These are phyloP conservation scores for Trichocomaceae sp. DNA, from an alignment of 2,329 filamentous ascomycete genomes.

Conservation along the genomic window DNA sequence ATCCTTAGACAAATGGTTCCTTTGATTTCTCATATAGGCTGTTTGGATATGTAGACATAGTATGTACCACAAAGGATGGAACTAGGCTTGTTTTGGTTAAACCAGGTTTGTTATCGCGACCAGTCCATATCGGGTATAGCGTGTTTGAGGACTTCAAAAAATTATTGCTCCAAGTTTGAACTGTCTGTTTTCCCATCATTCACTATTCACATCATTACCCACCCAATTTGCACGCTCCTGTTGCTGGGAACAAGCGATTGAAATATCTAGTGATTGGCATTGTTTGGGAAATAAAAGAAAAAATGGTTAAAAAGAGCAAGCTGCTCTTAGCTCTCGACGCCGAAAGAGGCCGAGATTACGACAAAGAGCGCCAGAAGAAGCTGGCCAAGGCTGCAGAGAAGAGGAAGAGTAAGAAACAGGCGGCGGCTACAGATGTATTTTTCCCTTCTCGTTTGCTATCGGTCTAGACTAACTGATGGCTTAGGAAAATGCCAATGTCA, in stretches of 20 bases:
- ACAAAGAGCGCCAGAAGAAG: conserved; percentile 71
- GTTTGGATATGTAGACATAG: too few species aligned
- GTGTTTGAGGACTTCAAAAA: conserved; percentile 2
- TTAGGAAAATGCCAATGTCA: conserved; percentile 5
- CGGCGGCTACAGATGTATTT: conserved; percentile 7
- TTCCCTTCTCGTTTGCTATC: not conserved
- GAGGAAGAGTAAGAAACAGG: conserved; percentile 32
- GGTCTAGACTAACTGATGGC: not conserved
- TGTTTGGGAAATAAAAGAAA: conserved; percentile 6
- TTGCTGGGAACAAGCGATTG: not conserved
- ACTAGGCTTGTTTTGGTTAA: not conserved
- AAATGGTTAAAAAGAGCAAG: conserved; percentile 51
- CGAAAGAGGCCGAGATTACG: conserved; percentile 59
- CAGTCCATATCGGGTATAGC: conserved; percentile 13
- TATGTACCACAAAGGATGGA: not conserved
- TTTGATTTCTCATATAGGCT: too few species aligned
- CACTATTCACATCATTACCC: not conserved
- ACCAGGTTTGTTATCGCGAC: not conserved
- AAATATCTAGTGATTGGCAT: not conserved
- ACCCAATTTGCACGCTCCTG: not conserved
- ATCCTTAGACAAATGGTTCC: too few species aligned
- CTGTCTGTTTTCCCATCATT: not conserved
- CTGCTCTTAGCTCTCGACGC: conserved; percentile 53
- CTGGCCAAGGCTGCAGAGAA: conserved; percentile 47
- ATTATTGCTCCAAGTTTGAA: conserved; percentile 3